phyloP scores from a whole-genome alignment of 805 yeast species.

The Candida rishiriensis region DNA sequence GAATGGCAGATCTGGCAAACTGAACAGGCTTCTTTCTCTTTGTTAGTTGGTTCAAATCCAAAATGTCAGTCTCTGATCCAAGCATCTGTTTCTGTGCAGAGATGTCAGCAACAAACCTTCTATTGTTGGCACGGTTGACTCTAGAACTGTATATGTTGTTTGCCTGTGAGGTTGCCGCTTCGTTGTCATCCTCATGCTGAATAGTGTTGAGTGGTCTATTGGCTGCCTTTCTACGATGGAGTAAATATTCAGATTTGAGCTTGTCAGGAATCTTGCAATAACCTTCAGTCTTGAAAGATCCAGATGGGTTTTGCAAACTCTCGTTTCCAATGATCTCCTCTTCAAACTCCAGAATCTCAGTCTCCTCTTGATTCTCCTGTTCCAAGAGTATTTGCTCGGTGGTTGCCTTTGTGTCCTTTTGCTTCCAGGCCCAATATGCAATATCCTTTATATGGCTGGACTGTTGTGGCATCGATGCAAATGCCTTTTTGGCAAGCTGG shows the following conservation, averaged over 20 bases:
- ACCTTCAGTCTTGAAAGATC: constrained; percentile 71
- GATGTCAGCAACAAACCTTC: constrained; percentile 86
- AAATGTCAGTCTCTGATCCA: constrained; percentile 76
- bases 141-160: constrained; percentile 64
- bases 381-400: constrained; percentile 13
- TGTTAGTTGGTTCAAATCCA: constrained; percentile 80
- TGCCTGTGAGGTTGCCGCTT: constrained; percentile 21
- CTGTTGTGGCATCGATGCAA: constrained; percentile 24
- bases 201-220: constrained; percentile 71
- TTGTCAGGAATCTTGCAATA: constrained; percentile 68
- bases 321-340: constrained; percentile 22
- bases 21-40: constrained; percentile 91
- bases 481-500: constrained; percentile 42
- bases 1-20: constrained; percentile 96
- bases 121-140: constrained; percentile 78
- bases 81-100: constrained; percentile 73
- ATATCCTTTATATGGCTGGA: constrained; percentile 29
- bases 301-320: constrained; percentile 40
- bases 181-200: constrained; percentile 53
- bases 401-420: constrained; percentile 28
- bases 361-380: constrained; percentile 22
- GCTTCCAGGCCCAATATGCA: constrained; percentile 68
- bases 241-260: constrained; percentile 69
- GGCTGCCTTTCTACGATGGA: constrained; percentile 64
- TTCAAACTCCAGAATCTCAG: constrained; percentile 26